Conservation (phyloP, 805 yeast genomes). For the Candida piceae region DNA sequence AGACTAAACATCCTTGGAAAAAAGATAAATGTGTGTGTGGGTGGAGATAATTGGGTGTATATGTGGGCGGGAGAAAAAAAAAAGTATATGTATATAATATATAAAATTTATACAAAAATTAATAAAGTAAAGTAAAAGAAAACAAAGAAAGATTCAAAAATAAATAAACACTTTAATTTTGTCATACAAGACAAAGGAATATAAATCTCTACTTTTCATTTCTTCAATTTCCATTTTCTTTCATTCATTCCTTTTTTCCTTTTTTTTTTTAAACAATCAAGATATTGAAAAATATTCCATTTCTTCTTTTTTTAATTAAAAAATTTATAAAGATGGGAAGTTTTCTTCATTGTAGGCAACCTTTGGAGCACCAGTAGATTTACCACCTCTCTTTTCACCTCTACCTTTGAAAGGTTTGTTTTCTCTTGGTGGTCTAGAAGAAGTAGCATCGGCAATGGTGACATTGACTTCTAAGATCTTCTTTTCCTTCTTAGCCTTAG, state of each 20-base stretch:
- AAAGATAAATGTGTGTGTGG: background rate
- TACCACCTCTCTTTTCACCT: slow-evolving; percentile 30
- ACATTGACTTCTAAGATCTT: slow-evolving; percentile 69
- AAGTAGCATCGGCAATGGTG: slow-evolving; percentile 56
- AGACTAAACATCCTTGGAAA: background rate
- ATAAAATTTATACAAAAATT: no score
- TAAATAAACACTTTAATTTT: background rate
- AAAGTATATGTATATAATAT: background rate
- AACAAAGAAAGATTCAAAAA: no score
- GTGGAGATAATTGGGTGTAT: background rate
- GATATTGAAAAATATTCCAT: no score
- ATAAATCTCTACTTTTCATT: no score
- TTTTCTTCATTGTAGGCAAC: slow-evolving; percentile 42
- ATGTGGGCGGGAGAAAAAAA: background rate
- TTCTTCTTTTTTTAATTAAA: background rate
- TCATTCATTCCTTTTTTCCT: no score
- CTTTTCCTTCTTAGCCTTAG: slow-evolving; percentile 81
- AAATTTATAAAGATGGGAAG: slow-evolving; percentile 64
- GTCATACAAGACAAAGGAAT: background rate
- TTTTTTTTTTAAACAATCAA: no score
- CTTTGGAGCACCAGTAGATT: slow-evolving; percentile 20
- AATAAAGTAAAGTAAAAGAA: no score
- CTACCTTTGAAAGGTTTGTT: slow-evolving; percentile 19
- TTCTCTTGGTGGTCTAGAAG: slow-evolving; percentile 32
- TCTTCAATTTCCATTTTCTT: no score